These are phyloP conservation scores for Fusarium chuoi DNA, from an alignment of 2,329 filamentous ascomycete genomes.

Conservation along the genomic window DNA sequence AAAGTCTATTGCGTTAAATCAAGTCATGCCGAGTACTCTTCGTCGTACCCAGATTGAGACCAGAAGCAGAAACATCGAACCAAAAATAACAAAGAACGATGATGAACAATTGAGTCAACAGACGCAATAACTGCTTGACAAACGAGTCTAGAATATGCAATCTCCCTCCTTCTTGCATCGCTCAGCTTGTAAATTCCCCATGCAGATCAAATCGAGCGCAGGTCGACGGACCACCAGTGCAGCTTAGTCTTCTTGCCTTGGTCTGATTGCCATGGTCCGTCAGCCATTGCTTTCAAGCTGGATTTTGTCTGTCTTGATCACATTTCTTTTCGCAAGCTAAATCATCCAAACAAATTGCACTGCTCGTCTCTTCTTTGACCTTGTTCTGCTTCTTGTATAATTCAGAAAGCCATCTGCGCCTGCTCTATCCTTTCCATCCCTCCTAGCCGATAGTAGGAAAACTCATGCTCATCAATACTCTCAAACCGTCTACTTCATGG, in stretches of 20 bases:
- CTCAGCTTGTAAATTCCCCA: conserved; percentile 16
- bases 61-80: conserved; percentile 31
- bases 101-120: conserved; percentile 24
- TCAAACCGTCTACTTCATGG: conserved; percentile 32
- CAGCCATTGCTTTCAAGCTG: conserved; percentile 22
- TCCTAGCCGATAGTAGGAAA: conserved; percentile 18
- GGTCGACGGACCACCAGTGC: neutral
- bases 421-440: conserved; percentile 19
- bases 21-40: conserved; percentile 19
- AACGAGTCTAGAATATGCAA: conserved; percentile 33
- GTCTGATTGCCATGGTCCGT: conserved; percentile 4
- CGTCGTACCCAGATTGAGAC: conserved; percentile 11
- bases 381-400: conserved; percentile 26
- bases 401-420: conserved; percentile 34
- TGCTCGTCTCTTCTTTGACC: conserved; percentile 21
- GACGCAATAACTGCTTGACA: conserved; percentile 27
- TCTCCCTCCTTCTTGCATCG: conserved; percentile 15
- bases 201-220: conserved; percentile 5
- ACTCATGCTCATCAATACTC: conserved; percentile 24
- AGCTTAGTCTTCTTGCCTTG: neutral
- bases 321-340: conserved; percentile 15
- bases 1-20: conserved; percentile 41
- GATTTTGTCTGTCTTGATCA: conserved; percentile 12
- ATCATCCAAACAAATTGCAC: conserved; percentile 5
- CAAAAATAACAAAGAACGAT: conserved; percentile 15